A percentile compares a stretch with the other conserved stretches of the same genome.
Evolutionary conservation across 768 basidiomycete genomes (phyloP).

Genomic region (Russula sp.): DNA sequence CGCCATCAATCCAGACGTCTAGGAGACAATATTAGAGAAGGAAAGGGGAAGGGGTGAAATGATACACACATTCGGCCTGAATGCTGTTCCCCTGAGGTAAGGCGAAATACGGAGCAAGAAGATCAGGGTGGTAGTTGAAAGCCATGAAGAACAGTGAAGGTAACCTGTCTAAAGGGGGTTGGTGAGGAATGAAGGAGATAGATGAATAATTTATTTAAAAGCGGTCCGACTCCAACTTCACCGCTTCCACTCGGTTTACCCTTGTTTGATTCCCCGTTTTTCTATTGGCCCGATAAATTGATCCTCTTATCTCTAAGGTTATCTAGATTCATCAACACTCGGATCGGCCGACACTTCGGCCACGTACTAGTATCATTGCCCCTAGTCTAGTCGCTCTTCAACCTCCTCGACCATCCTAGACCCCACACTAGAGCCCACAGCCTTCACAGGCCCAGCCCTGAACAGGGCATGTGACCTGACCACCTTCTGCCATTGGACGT

Average conservation of each 20-base stretch:
- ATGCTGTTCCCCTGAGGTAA: slow-evolving; percentile 88
- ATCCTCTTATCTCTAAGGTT: not conserved
- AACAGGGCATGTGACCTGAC: not conserved
- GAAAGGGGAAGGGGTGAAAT: slow-evolving; percentile 18
- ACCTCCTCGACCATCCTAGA: no score
- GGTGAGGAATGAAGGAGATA: not conserved
- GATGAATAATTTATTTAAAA: not conserved
- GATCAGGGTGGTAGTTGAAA: slow-evolving; percentile 61
- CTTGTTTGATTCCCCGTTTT: not conserved
- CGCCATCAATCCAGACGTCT: slow-evolving; percentile 99
- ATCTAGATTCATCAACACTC: not conserved
- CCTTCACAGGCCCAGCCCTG: no score
- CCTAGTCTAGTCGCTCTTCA: not conserved
- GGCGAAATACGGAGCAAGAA: slow-evolving; percentile 84
- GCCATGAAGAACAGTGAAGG: slow-evolving; percentile 14
- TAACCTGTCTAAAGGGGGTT: slow-evolving; percentile 6
- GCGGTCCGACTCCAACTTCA: not conserved
- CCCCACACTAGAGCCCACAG: no score
- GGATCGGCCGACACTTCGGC: slow-evolving; percentile 2
- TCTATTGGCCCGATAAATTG: slow-evolving; percentile 14
- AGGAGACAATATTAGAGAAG: slow-evolving; percentile 24
- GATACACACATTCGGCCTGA: slow-evolving; percentile 81
- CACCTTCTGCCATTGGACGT: not conserved
- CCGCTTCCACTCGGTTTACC: not conserved
- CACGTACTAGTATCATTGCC: no score